Conservation (phyloP, 495 filamentous ascomycete genomes). For the Penicillium cinerascens region DNA sequence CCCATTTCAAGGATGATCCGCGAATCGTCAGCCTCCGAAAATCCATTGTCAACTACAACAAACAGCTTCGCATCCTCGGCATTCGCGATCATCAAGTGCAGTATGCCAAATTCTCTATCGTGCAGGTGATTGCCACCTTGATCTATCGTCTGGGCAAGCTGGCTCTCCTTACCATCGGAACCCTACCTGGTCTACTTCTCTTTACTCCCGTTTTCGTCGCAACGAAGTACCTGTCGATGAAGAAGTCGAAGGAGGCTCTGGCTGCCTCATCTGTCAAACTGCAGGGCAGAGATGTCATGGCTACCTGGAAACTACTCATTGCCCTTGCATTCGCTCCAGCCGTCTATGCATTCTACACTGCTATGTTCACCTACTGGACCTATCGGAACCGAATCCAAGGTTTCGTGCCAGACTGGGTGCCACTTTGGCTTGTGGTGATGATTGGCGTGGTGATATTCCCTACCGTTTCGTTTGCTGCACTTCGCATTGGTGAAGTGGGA, state of each 20-base stretch:
- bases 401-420: conserved; percentile 71
- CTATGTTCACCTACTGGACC: conserved; percentile 70
- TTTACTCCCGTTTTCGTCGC: conserved; percentile 91
- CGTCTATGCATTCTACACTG: conserved; percentile 78
- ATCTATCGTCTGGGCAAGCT: conserved; percentile 80
- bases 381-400: conserved; percentile 78
- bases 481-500: conserved; percentile 92
- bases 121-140: conserved; percentile 69
- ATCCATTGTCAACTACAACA: conserved; percentile 83
- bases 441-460: conserved; percentile 78
- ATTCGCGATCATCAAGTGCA: conserved; percentile 94
- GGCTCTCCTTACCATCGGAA: conserved; percentile 68
- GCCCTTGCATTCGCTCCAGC: conserved; percentile 83
- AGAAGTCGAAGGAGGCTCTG: conserved; percentile 85
- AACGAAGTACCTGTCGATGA: conserved; percentile 83
- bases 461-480: conserved; percentile 84
- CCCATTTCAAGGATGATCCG: conserved; percentile 85
- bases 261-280: conserved; percentile 93
- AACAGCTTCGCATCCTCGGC: conserved; percentile 76
- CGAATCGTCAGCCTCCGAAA: conserved; percentile 76
- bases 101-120: conserved; percentile 78
- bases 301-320: conserved; percentile 97
- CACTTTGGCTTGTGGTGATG: conserved; percentile 71
- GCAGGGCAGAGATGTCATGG: conserved; percentile 91
- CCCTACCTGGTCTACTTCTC: conserved; percentile 80